These are phyloP conservation scores for Smallanthus sonchifolius DNA, from an alignment of 129 eudicot species.

Conservation along the genomic window DNA sequence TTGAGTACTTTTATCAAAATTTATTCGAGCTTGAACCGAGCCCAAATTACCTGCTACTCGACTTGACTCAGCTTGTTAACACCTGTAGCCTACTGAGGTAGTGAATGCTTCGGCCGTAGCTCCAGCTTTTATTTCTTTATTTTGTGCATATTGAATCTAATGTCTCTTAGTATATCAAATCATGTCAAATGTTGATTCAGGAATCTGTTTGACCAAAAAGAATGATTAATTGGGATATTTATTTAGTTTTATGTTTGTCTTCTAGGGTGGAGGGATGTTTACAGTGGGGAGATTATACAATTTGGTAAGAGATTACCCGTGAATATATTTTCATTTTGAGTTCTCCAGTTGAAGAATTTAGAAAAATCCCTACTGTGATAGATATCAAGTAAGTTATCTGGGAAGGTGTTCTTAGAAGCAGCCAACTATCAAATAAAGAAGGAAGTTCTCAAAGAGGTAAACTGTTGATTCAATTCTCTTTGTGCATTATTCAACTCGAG, in stretches of 20 bases:
- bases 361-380: constrained; percentile 24
- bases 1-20: neutral
- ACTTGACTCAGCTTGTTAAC: neutral
- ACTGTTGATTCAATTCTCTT: neutral
- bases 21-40: neutral
- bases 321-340: constrained; percentile 7
- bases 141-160: constrained; percentile 3
- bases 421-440: constrained; percentile 82
- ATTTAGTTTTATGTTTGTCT: neutral
- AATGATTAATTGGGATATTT: neutral
- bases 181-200: constrained; percentile 1
- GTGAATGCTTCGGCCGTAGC: neutral
- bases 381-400: constrained; percentile 72
- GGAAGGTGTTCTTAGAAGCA: constrained; percentile 60
- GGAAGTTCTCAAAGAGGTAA: constrained; percentile 72
- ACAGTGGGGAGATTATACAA: constrained; percentile 65
- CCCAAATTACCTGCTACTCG: neutral
- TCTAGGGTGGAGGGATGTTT: constrained; percentile 82
- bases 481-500: neutral
- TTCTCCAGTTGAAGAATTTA: constrained; percentile 11
- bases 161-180: neutral
- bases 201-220: neutral
- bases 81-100: neutral
- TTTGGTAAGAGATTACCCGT: constrained; percentile 42
- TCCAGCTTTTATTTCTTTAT: neutral